phyloP scores from a whole-genome alignment of 768 basidiomycete species.

The Lactarius vividus region DNA sequence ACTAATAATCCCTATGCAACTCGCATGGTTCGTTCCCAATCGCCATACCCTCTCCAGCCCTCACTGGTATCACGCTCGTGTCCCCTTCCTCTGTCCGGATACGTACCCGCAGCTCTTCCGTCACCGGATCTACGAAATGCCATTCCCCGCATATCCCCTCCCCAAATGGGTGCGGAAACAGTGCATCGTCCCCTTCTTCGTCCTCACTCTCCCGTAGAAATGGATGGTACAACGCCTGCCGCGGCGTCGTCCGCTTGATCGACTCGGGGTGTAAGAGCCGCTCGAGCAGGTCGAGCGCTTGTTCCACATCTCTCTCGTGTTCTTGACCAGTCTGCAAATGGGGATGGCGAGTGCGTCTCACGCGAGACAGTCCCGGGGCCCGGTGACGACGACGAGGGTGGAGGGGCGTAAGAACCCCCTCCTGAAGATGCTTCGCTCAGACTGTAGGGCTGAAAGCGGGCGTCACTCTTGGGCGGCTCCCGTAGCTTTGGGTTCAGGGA shows the following conservation, averaged over 20 bases:
- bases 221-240: conserved; percentile 70
- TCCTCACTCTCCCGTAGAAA: conserved; percentile 58
- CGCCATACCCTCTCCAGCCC: conserved; percentile 35
- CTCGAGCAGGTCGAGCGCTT: conserved; percentile 74
- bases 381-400: conserved; percentile 31
- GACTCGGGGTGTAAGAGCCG: conserved; percentile 74
- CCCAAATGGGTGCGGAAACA: conserved; percentile 66
- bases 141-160: conserved; percentile 61
- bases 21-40: conserved; percentile 37
- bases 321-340: conserved; percentile 37
- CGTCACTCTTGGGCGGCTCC: conserved; percentile 49
- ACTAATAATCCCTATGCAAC: conserved; percentile 29
- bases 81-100: conserved; percentile 34
- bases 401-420: conserved; percentile 32
- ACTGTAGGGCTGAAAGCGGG: conserved; percentile 54
- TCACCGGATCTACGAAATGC: conserved; percentile 61
- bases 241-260: conserved; percentile 73
- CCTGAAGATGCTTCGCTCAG: conserved; percentile 20
- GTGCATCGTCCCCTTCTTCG: conserved; percentile 67
- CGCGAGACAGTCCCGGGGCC: conserved; percentile 31
- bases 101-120: conserved; percentile 52
- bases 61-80: conserved; percentile 27
- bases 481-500: conserved; percentile 71
- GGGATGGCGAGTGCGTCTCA: conserved; percentile 28
- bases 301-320: conserved; percentile 55